These are phyloP conservation scores for Hypoxylon fragiforme DNA, from an alignment of 495 filamentous ascomycete genomes.

Conservation along the genomic window DNA sequence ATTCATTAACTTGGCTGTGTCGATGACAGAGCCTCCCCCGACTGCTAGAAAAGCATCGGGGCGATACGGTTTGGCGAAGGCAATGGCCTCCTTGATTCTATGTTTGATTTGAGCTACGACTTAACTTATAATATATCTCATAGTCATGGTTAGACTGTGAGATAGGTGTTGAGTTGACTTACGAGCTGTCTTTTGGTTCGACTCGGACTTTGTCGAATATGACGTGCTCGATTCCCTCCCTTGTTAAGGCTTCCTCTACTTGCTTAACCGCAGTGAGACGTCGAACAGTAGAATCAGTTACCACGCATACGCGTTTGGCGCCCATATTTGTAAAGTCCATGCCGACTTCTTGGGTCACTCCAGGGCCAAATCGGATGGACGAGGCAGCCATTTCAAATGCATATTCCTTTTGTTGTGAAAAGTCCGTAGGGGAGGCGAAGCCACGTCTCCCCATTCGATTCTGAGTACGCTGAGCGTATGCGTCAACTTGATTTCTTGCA, in stretches of 20 bases:
- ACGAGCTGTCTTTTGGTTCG: conserved; percentile 94
- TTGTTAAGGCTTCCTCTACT: conserved; percentile 72
- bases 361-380: conserved; percentile 89
- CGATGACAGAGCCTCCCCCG: conserved; percentile 86
- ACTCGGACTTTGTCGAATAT: conserved; percentile 77
- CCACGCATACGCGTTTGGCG: conserved; percentile 81
- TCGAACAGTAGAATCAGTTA: conserved; percentile 81
- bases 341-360: conserved; percentile 94
- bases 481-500: conserved; percentile 53
- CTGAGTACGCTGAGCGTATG: conserved; percentile 61
- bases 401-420: conserved; percentile 83
- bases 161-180: too few relatives aligned
- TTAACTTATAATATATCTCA: too few relatives aligned
- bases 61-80: conserved; percentile 72
- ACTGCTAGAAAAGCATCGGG: conserved; percentile 93
- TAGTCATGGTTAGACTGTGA: too few relatives aligned
- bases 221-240: conserved; percentile 76
- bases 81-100: conserved; percentile 85
- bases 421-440: conserved; percentile 73
- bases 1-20: conserved; percentile 98
- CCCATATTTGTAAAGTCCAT: conserved; percentile 97
- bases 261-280: conserved; percentile 84
- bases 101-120: conserved; percentile 3
- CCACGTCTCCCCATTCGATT: conserved; percentile 41
- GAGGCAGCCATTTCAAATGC: conserved; percentile 98